These are phyloP conservation scores for Geotrichum macrosporum DNA, from an alignment of 1,139 yeast genomes.

Conservation along the genomic window DNA sequence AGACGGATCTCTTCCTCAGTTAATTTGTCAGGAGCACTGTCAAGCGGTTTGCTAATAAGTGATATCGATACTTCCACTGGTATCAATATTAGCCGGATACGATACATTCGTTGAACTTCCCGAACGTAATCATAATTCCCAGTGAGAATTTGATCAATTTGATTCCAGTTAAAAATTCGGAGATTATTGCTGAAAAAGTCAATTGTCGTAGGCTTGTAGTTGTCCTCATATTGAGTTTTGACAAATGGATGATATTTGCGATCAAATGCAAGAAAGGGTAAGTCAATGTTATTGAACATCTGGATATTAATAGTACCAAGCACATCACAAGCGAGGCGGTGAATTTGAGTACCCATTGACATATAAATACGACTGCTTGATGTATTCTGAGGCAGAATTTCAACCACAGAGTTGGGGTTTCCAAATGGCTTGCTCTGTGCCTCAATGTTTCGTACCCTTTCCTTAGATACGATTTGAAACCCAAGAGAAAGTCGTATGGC, in stretches of 20 bases:
- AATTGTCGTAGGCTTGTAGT: conserved; percentile 51
- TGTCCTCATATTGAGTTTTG: conserved; percentile 72
- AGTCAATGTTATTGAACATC: conserved; percentile 46
- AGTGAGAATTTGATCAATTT: conserved; percentile 81
- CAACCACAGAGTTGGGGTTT: conserved; percentile 41
- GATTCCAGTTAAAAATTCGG: conserved; percentile 77
- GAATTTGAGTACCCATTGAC: conserved; percentile 78
- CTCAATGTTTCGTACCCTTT: conserved; percentile 61
- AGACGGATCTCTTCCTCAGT: conserved; percentile 79
- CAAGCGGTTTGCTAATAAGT: conserved; percentile 10
- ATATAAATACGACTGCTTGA: conserved; percentile 64
- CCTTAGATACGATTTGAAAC: conserved; percentile 81
- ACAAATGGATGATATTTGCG: conserved; percentile 47
- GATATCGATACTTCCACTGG: conserved; percentile 65
- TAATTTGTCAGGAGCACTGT: conserved; percentile 46
- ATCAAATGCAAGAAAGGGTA: conserved; percentile 23
- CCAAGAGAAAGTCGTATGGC: conserved; percentile 78
- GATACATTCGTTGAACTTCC: conserved; percentile 55
- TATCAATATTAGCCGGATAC: conserved; percentile 72
- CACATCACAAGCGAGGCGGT: conserved; percentile 67
- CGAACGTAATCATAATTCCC: conserved; percentile 74
- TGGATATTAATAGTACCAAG: conserved; percentile 66
- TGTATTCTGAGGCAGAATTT: conserved; percentile 42
- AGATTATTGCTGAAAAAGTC: conserved; percentile 56
- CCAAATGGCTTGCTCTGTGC: conserved; percentile 54